These are phyloP conservation scores for Penicillium sp. DNA, from an alignment of 2,329 filamentous ascomycete genomes.

Conservation along the genomic window DNA sequence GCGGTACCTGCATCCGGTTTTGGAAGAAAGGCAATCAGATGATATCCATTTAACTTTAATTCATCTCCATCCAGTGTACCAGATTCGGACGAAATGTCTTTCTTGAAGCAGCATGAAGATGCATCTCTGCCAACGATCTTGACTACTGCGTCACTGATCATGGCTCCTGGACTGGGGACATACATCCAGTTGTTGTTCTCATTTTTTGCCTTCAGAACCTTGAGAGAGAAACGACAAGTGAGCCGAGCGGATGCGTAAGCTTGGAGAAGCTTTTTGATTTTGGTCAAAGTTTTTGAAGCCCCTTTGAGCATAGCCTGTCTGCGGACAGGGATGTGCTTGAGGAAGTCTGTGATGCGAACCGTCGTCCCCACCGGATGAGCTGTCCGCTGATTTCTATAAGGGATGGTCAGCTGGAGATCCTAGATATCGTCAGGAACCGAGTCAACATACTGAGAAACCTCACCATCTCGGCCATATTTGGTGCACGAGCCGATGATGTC, in stretches of 20 bases:
- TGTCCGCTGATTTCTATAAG: constrained; percentile 39
- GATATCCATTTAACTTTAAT: constrained; percentile 35
- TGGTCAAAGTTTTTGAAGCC: constrained; percentile 53
- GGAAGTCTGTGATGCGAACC: constrained; percentile 60
- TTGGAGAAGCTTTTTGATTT: constrained; percentile 59
- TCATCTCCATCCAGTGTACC: not conserved
- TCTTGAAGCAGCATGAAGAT: constrained; percentile 53
- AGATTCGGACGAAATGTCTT: constrained; percentile 33
- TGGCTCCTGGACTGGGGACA: constrained; percentile 55
- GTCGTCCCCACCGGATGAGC: constrained; percentile 66
- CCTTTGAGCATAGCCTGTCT: constrained; percentile 59
- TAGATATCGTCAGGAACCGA: not conserved
- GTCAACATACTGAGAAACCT: constrained; percentile 47
- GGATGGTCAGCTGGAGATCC: constrained; percentile 4
- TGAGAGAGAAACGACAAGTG: constrained; percentile 59
- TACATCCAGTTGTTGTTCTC: constrained; percentile 66
- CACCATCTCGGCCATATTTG: constrained; percentile 57
- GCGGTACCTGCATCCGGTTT: constrained; percentile 36
- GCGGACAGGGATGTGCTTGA: constrained; percentile 64
- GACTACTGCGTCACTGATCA: constrained; percentile 57
- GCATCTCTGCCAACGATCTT: constrained; percentile 62
- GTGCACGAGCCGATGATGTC: constrained; percentile 59
- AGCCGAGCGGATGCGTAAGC: constrained; percentile 65
- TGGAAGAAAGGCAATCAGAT: constrained; percentile 56
- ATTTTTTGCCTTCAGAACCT: constrained; percentile 62